A percentile compares a stretch with the other conserved stretches of the same genome.
Evolutionary conservation across 2,329 filamentous ascomycete species (phyloP).

Genomic region (Aaosphaeria pasadenensis): DNA sequence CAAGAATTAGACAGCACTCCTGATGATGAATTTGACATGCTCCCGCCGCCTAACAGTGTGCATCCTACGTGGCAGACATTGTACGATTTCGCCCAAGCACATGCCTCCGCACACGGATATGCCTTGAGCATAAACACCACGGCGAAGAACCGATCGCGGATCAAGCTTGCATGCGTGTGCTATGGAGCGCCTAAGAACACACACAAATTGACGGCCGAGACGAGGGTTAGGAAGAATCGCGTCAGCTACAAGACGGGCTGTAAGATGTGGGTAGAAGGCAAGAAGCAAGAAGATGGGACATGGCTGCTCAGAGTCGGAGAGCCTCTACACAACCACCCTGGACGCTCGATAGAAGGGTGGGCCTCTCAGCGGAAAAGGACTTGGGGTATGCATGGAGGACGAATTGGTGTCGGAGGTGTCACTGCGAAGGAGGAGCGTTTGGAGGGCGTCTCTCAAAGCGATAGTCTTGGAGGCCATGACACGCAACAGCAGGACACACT

Average conservation of each 20-base stretch:
- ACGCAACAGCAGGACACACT: background rate
- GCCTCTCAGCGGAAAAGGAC: constrained; percentile 32
- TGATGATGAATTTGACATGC: constrained; percentile 25
- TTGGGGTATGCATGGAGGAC: constrained; percentile 28
- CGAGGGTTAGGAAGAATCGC: constrained; percentile 30
- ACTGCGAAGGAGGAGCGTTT: constrained; percentile 27
- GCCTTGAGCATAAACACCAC: constrained; percentile 35
- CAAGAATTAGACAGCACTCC: constrained; percentile 12
- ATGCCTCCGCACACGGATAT: constrained; percentile 33
- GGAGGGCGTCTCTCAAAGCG: background rate
- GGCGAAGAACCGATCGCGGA: constrained; percentile 33
- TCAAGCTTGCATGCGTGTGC: constrained; percentile 36
- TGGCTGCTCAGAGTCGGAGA: constrained; percentile 31
- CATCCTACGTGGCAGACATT: constrained; percentile 28
- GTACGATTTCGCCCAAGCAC: constrained; percentile 29
- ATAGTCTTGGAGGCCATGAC: background rate
- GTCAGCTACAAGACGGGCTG: constrained; percentile 34
- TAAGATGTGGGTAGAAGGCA: constrained; percentile 35
- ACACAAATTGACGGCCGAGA: constrained; percentile 34
- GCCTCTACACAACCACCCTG: constrained; percentile 27
- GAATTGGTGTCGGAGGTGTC: constrained; percentile 28
- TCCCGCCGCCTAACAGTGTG: constrained; percentile 21
- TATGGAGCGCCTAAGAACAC: constrained; percentile 35
- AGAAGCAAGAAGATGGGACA: constrained; percentile 24
- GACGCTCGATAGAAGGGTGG: constrained; percentile 25